phyloP scores from a whole-genome alignment of 805 yeast species.

The Henningerozyma blattae region DNA sequence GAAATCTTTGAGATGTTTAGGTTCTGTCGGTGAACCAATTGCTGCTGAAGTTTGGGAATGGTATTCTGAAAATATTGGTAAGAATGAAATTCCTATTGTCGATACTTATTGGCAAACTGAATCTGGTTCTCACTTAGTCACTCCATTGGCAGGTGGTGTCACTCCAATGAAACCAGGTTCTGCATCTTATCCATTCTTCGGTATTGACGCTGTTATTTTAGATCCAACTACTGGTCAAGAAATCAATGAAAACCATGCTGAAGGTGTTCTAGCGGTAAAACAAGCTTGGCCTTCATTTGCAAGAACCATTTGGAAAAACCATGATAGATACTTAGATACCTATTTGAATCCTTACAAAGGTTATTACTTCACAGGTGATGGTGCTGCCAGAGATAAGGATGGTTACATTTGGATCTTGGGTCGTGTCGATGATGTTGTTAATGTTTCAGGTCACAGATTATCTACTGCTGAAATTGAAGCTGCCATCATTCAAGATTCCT shows the following conservation, averaged over 20 bases:
- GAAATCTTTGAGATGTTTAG: conserved; percentile 79
- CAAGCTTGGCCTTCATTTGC: conserved; percentile 99
- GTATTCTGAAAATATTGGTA: conserved; percentile 90
- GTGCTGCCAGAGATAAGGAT: conserved; percentile 94
- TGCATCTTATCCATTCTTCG: conserved; percentile 94
- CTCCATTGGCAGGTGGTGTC: conserved; percentile 89
- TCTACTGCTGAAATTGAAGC: conserved; percentile 98
- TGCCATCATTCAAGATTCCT: conserved; percentile 64
- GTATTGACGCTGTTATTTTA: conserved; percentile 79
- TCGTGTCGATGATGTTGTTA: conserved; percentile 96
- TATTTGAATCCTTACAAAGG: conserved; percentile 90
- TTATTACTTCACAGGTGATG: conserved; percentile 94
- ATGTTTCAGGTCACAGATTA: conserved; percentile 93
- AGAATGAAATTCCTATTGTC: conserved; percentile 75
- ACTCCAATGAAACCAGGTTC: conserved; percentile 90
- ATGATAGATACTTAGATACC: conserved; percentile 77
- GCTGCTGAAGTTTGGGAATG: conserved; percentile 98
- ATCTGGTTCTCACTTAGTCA: conserved; percentile 89
- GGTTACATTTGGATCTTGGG: conserved; percentile 98
- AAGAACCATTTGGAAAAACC: conserved; percentile 86
- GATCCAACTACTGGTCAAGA: conserved; percentile 90
- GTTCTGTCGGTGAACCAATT: conserved; percentile 98
- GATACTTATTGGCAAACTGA: conserved; percentile 99
- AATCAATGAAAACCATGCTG: conserved; percentile 77
- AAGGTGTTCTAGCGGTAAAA: conserved; percentile 88